Evolutionary conservation across 2,329 filamentous ascomycete species (phyloP).

Genomic region (Claviceps sp.): DNA sequence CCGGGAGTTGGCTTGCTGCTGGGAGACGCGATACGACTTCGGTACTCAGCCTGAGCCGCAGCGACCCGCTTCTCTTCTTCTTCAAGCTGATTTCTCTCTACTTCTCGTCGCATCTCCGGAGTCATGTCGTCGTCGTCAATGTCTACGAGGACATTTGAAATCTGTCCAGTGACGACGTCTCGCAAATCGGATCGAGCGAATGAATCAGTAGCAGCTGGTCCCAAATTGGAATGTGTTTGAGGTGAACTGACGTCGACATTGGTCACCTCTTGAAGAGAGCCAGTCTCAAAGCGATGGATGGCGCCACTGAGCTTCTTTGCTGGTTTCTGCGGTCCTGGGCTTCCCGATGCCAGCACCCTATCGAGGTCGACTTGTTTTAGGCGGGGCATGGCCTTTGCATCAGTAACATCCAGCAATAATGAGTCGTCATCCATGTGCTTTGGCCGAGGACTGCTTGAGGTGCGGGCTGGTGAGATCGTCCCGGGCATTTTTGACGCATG

Average conservation of each 20-base stretch:
- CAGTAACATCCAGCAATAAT: slow-evolving; percentile 62
- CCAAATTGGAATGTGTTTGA: slow-evolving; percentile 11
- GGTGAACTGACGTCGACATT: slow-evolving; percentile 15
- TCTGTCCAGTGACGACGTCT: slow-evolving; percentile 21
- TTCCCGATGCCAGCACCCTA: slow-evolving; percentile 60
- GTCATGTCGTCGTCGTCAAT: slow-evolving; percentile 60
- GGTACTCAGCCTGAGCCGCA: slow-evolving; percentile 78
- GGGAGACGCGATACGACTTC: slow-evolving; percentile 45
- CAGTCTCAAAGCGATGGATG: slow-evolving; percentile 77
- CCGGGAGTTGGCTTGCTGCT: slow-evolving; percentile 26
- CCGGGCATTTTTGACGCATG: not conserved
- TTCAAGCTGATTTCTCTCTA: slow-evolving; percentile 67
- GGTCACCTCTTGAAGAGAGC: slow-evolving; percentile 18
- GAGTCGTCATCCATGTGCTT: slow-evolving; percentile 39
- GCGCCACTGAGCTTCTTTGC: slow-evolving; percentile 84
- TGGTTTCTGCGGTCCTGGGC: slow-evolving; percentile 71
- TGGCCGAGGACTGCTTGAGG: not conserved
- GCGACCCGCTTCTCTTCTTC: slow-evolving; percentile 87
- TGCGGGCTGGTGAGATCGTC: not conserved
- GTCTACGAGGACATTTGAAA: slow-evolving; percentile 48
- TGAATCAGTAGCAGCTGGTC: too few species aligned
- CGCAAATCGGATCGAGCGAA: not conserved
- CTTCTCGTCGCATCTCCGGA: slow-evolving; percentile 78
- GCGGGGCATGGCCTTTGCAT: slow-evolving; percentile 38
- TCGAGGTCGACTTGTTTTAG: slow-evolving; percentile 31